These are phyloP conservation scores for Raffaelea deltoideospora DNA, from an alignment of 2,329 filamentous ascomycete species.

Conservation along the genomic window DNA sequence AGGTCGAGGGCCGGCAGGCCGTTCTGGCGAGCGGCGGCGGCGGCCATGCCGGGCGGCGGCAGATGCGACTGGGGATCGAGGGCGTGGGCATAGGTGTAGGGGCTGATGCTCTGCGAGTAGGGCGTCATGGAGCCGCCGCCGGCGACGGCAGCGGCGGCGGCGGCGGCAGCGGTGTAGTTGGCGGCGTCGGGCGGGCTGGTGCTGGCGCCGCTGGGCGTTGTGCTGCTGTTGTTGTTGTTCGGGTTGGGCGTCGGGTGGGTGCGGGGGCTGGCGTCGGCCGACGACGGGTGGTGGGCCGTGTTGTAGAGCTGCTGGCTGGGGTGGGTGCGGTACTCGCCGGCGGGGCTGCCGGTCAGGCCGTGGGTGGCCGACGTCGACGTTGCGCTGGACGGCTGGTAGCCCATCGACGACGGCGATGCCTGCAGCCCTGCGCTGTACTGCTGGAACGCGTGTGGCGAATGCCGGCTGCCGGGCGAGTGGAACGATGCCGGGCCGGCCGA, in stretches of 20 bases:
- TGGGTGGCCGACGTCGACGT: constrained; percentile 5
- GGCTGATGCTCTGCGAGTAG: constrained; percentile 4
- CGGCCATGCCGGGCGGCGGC: not conserved
- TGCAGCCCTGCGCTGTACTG: constrained; percentile 6
- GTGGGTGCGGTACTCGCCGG: constrained; percentile 6
- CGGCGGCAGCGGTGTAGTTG: constrained; percentile 7
- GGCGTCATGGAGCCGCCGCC: constrained; percentile 1
- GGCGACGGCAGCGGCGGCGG: constrained; percentile 6
- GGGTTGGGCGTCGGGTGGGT: constrained; percentile 8
- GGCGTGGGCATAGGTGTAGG: constrained; percentile 6
- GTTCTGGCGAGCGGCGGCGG: constrained; percentile 1
- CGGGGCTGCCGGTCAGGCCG: constrained; percentile 3
- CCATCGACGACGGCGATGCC: constrained; percentile 6
- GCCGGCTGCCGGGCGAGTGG: constrained; percentile 6
- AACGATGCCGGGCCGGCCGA: constrained; percentile 3
- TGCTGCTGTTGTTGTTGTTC: constrained; percentile 6
- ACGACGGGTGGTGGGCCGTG: constrained; percentile 4
- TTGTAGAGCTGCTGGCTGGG: constrained; percentile 4
- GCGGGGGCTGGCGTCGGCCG: constrained; percentile 7
- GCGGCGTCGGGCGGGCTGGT: constrained; percentile 6
- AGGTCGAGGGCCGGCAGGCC: constrained; percentile 4
- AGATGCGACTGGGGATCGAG: constrained; percentile 4
- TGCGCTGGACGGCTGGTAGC: constrained; percentile 5
- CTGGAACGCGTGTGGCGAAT: constrained; percentile 7
- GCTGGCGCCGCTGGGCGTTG: constrained; percentile 5